phyloP scores from a whole-genome alignment of 208 protist species.

The Leishmania tarentolae region DNA sequence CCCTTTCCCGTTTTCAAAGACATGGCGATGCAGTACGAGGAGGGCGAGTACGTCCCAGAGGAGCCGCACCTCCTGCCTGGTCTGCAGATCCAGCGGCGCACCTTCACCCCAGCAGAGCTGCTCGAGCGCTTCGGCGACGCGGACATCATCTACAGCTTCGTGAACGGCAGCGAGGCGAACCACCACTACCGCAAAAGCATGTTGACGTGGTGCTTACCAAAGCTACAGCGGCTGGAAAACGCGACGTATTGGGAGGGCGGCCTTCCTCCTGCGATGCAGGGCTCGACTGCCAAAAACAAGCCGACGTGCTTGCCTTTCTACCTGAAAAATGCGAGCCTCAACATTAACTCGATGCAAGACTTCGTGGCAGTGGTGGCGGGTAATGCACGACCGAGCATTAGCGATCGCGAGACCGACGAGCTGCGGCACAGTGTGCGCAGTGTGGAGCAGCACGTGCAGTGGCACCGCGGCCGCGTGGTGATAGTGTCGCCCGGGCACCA shows the following conservation, averaged over 20 bases:
- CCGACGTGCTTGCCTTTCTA: too few species aligned
- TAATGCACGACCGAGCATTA: slow-evolving; percentile 37
- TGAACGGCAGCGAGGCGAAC: slow-evolving; percentile 93
- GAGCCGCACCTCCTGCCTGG: slow-evolving; percentile 35
- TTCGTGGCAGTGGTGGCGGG: too few species aligned
- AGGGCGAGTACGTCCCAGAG: slow-evolving; percentile 35
- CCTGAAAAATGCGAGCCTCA: too few species aligned
- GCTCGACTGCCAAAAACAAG: too few species aligned
- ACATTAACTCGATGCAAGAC: too few species aligned
- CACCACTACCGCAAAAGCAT: slow-evolving; percentile 41
- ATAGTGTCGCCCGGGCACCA: slow-evolving; percentile 97
- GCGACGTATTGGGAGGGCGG: too few species aligned
- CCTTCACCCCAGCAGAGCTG: slow-evolving; percentile 40
- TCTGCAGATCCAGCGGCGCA: slow-evolving; percentile 26
- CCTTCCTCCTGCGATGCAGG: too few species aligned
- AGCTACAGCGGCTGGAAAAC: not conserved
- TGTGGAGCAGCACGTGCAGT: slow-evolving; percentile 91
- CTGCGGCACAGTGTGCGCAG: slow-evolving; percentile 94
- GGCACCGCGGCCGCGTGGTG: slow-evolving; percentile 91
- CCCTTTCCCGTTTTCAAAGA: not conserved
- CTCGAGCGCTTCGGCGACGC: slow-evolving; percentile 42
- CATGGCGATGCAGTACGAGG: slow-evolving; percentile 9
- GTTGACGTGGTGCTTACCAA: not conserved
- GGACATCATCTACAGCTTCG: slow-evolving; percentile 96
- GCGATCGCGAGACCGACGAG: slow-evolving; percentile 87